Evolutionary conservation across 495 filamentous ascomycete genomes (phyloP).

Genomic region (Tuber aestivum): DNA sequence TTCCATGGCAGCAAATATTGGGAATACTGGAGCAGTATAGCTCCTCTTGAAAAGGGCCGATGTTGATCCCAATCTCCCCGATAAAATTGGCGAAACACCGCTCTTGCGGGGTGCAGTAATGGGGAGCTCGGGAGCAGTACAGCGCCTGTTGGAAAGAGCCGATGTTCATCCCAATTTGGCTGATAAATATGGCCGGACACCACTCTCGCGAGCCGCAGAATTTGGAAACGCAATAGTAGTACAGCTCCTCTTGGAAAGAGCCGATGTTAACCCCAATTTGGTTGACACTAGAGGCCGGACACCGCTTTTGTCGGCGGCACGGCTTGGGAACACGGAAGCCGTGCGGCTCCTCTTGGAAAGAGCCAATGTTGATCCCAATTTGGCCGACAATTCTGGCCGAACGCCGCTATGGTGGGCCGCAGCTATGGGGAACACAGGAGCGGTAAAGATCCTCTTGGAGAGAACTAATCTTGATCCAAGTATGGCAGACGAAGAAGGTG

Average conservation of each 20-base stretch:
- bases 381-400: slow-evolving; percentile 5
- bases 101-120: slow-evolving; percentile 21
- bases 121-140: slow-evolving; percentile 11
- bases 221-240: slow-evolving; percentile 23
- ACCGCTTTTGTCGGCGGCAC: slow-evolving; percentile 30
- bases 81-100: slow-evolving; percentile 24
- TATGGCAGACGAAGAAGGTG: no score
- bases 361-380: slow-evolving; percentile 20
- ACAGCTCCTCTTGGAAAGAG: slow-evolving; percentile 12
- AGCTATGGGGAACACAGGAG: no score
- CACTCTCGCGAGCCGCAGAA: slow-evolving; percentile 28
- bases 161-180: slow-evolving; percentile 19
- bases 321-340: slow-evolving; percentile 24
- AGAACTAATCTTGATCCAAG: no score
- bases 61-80: slow-evolving; percentile 5
- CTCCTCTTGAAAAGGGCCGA: slow-evolving; percentile 18
- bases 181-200: slow-evolving; percentile 19
- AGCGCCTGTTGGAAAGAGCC: slow-evolving; percentile 16
- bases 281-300: slow-evolving; percentile 19
- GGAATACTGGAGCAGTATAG: background rate
- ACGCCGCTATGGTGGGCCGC: no score
- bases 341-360: slow-evolving; percentile 35
- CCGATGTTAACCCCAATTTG: slow-evolving; percentile 16
- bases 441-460: no score
- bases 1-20: no score